Evolutionary conservation across 2,329 filamentous ascomycete species (phyloP).

Genomic region (Fusarium sterilihyphosum): DNA sequence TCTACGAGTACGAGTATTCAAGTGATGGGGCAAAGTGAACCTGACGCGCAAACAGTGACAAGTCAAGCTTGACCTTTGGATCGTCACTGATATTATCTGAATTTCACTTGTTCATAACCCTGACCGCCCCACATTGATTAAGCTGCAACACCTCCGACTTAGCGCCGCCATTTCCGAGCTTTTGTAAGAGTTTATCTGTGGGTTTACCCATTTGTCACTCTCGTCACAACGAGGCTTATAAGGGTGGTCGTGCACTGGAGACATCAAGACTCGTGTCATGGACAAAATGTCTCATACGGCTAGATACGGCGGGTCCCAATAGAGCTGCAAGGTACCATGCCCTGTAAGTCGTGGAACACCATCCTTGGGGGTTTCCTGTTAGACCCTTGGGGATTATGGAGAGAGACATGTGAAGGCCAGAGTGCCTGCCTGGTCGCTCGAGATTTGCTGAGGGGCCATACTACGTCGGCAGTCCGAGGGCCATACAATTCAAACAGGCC

Average conservation of each 20-base stretch:
- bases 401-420: not conserved
- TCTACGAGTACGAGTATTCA: conserved; percentile 12
- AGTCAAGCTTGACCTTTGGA: not conserved
- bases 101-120: not conserved
- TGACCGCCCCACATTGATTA: conserved; percentile 28
- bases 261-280: conserved; percentile 4
- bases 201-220: conserved; percentile 5
- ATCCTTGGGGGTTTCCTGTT: not conserved
- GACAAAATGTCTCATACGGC: conserved; percentile 28
- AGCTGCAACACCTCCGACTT: conserved; percentile 29
- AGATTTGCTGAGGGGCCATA: conserved; percentile 3
- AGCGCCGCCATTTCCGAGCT: conserved; percentile 37
- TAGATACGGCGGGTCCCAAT: conserved; percentile 28
- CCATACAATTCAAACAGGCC: conserved; percentile 15
- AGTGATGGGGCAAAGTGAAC: not conserved
- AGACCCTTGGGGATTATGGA: not conserved
- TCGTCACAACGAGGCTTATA: conserved; percentile 31
- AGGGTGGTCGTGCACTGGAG: conserved; percentile 24
- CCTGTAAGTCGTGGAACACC: not conserved
- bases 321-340: conserved; percentile 28
- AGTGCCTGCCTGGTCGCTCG: conserved; percentile 10
- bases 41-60: not conserved
- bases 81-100: conserved; percentile 2
- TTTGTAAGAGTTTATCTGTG: conserved; percentile 6
- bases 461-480: conserved; percentile 6